These are phyloP conservation scores for Lachancea quebecensis DNA, from an alignment of 805 yeast species.

Conservation along the genomic window DNA sequence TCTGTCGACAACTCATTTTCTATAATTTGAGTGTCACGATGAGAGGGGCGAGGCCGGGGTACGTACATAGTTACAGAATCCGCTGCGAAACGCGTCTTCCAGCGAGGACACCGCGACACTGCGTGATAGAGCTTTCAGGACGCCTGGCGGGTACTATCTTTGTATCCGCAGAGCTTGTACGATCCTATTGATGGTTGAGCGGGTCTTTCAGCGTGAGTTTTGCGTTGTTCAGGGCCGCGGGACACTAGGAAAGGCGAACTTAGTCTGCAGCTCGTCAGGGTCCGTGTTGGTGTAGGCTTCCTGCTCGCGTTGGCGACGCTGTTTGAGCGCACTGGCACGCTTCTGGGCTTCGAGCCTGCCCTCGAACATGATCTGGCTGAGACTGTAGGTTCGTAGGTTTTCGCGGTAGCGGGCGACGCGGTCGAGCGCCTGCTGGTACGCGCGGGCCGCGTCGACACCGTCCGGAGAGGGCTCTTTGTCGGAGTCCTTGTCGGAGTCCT, in stretches of 20 bases:
- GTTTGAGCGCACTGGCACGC: constrained; percentile 8
- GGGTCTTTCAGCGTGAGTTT: too few species aligned
- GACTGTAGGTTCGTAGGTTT: constrained; percentile 15
- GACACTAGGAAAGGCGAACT: constrained; percentile 23
- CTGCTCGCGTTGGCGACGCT: constrained; percentile 16
- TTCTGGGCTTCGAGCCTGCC: constrained; percentile 17
- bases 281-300: constrained; percentile 26
- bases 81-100: neutral
- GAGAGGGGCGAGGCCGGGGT: constrained; percentile 1
- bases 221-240: constrained; percentile 12
- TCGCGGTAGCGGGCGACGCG: constrained; percentile 15
- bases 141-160: too few species aligned
- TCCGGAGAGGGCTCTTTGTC: neutral
- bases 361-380: constrained; percentile 20
- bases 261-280: constrained; percentile 20
- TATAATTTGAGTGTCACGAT: neutral
- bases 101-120: too few species aligned
- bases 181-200: too few species aligned
- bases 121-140: too few species aligned
- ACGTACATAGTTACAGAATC: constrained; percentile 2
- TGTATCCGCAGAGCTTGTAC: too few species aligned
- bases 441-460: too few species aligned
- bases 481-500: neutral
- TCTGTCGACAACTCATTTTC: neutral
- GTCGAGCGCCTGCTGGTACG: constrained; percentile 18